Conservation (phyloP, 352 stramenopile species). For the Blastocystis sp. region DNA sequence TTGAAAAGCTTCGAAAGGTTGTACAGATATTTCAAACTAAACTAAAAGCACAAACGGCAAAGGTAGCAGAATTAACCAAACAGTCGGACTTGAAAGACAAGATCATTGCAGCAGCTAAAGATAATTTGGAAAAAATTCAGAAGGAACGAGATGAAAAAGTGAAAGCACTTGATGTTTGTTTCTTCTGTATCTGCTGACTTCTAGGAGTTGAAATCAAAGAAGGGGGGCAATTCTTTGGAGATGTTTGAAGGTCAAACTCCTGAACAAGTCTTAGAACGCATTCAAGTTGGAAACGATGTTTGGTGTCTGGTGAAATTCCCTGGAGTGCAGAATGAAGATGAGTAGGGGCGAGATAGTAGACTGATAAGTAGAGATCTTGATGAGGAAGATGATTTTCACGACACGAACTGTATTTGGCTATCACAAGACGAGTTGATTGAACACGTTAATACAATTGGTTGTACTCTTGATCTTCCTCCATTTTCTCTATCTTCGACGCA, state of each 20-base stretch:
- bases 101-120: constrained; percentile 25
- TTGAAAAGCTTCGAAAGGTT: constrained; percentile 26
- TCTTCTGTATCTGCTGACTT: not conserved
- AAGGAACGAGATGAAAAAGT: constrained; percentile 37
- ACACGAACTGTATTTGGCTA: constrained; percentile 7
- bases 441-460: constrained; percentile 26
- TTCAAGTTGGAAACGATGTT: constrained; percentile 37
- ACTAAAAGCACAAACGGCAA: not conserved
- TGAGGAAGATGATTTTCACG: constrained; percentile 9
- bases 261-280: constrained; percentile 16
- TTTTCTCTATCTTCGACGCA: constrained; percentile 16
- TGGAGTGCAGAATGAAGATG: not conserved
- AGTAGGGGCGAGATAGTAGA: not conserved
- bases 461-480: constrained; percentile 31
- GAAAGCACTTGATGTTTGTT: not conserved
- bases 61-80: constrained; percentile 30
- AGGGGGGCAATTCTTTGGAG: not conserved
- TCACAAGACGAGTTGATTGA: constrained; percentile 26
- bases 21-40: constrained; percentile 31
- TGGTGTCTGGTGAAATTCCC: constrained; percentile 37
- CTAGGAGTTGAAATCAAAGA: constrained; percentile 24
- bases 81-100: constrained; percentile 28
- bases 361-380: not conserved
- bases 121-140: constrained; percentile 38
- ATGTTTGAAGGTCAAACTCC: constrained; percentile 24